Conservation (phyloP, 345 rosid species). For the Gossypium rotundifolium region DNA sequence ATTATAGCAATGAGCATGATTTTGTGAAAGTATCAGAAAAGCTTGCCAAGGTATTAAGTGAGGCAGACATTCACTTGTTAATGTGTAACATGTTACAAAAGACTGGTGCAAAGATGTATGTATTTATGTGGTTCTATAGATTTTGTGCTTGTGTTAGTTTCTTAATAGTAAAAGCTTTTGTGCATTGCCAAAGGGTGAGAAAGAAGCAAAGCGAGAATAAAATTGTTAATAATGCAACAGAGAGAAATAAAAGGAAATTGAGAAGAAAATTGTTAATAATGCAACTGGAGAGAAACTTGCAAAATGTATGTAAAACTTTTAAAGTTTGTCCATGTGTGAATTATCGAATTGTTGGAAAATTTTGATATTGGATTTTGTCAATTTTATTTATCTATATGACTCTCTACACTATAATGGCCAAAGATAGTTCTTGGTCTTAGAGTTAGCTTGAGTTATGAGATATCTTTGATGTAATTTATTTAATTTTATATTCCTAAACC, state of each 20-base stretch:
- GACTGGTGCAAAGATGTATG: conserved; percentile 53
- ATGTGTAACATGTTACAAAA: conserved; percentile 48
- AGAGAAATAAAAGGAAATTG: conserved; percentile 63
- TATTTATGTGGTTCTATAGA: neutral
- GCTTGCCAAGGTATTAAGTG: conserved; percentile 51
- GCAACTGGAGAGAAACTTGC: conserved; percentile 62
- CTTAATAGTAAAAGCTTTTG: neutral
- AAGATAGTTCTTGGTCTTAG: too few species aligned
- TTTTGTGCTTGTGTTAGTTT: conserved; percentile 5
- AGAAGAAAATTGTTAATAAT: conserved; percentile 56
- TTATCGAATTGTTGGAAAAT: neutral
- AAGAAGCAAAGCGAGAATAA: conserved; percentile 54
- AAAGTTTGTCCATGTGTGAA: neutral
- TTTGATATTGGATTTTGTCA: too few species aligned
- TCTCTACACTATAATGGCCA: too few species aligned
- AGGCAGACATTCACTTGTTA: conserved; percentile 54
- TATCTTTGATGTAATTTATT: too few species aligned
- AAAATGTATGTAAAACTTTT: conserved; percentile 34
- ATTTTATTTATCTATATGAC: too few species aligned
- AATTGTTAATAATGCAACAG: conserved; percentile 51
- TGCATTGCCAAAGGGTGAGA: conserved; percentile 40
- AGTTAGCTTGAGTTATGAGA: too few species aligned
- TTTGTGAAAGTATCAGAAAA: conserved; percentile 46
- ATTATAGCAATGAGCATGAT: conserved; percentile 24
- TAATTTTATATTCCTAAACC: too few species aligned